These are phyloP conservation scores for Adenanthera pavonina DNA, from an alignment of 306 rosid genomes.

Conservation along the genomic window DNA sequence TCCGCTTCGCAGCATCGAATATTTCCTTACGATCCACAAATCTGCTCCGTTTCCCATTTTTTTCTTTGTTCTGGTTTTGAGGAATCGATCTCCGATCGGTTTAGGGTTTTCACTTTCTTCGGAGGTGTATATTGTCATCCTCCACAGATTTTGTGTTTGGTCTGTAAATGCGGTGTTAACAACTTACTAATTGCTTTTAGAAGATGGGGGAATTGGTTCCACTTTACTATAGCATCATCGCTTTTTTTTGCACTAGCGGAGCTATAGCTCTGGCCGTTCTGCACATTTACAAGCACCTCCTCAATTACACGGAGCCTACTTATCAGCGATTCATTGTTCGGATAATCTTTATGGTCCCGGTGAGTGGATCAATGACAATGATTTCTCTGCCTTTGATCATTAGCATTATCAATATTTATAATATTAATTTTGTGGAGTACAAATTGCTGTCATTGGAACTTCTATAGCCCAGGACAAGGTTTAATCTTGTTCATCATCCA, in stretches of 20 bases:
- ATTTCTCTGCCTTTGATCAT: not conserved
- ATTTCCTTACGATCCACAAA: constrained; percentile 34
- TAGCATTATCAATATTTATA: not conserved
- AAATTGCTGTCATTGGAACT: not conserved
- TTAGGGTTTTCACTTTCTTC: constrained; percentile 45
- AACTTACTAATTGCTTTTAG: not conserved
- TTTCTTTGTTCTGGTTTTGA: not conserved
- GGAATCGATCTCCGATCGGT: constrained; percentile 23
- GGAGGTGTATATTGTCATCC: not conserved
- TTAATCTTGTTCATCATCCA: not conserved
- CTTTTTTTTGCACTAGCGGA: constrained; percentile 85
- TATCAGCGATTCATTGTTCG: constrained; percentile 95
- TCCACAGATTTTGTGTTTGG: not conserved
- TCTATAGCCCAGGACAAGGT: not conserved
- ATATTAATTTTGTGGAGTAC: not conserved
- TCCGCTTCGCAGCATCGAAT: not conserved
- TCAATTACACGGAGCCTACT: constrained; percentile 94
- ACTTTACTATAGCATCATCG: constrained; percentile 63
- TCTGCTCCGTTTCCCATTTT: constrained; percentile 18
- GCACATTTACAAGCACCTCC: constrained; percentile 87
- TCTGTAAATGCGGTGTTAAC: constrained; percentile 21
- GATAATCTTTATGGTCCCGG: constrained; percentile 96
- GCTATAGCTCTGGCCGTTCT: constrained; percentile 76
- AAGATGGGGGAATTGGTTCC: constrained; percentile 70
- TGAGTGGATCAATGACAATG: constrained; percentile 40